Evolutionary conservation across 768 basidiomycete species (phyloP), one percentile per base, ranked within the genome.

Genomic region (Leccinum aurantiacum): DNA sequence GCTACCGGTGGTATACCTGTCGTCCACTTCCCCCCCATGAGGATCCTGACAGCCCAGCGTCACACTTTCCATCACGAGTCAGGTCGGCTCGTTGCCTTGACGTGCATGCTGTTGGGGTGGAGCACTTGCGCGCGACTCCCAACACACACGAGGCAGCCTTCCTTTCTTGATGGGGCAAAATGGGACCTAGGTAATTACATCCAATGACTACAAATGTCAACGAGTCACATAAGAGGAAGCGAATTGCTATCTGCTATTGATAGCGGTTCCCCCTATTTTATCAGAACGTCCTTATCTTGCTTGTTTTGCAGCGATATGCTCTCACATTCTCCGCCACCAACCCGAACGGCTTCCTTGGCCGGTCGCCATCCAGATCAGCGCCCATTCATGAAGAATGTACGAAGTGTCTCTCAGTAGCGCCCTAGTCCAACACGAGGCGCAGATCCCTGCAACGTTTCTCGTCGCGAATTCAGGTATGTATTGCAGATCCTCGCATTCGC

Each of bases 101-200:
- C 60, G 49, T 55, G 61, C 48, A 41, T 6, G 37, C 47, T 46
- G 41, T 44, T 44, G 41, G 17, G n/a, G 56, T 57, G 48, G 8
- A n/a, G n/a, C 31, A 17, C 19, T 48, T 51, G 22, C n/a, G 53
- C 24, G 53, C 53, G n/a, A 61, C 48, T 31, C 47, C 49, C 41
- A 44, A 19, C 35, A 3, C 27, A 47, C 61, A 64, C 62, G 65
- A 66, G 65, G 62, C 65, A 15, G 54, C 65, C 65, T 62, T 63
- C 48, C 64, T 63, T 65, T 62, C 64, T 54, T 11, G 49, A 49
- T 51, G 19, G 50, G 31, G 37, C 11, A 60, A 57, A 24, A 35
- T 15, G 19, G 38, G 29, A 19, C 60, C 47, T 61, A 15, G n/a
- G 51, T 60, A 53, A 60, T 51, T 58, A 60, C 46, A 49, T 50